Evolutionary conservation across 1,284 basidiomycete species (phyloP).

Genomic region (Heterobasidion occidentale): DNA sequence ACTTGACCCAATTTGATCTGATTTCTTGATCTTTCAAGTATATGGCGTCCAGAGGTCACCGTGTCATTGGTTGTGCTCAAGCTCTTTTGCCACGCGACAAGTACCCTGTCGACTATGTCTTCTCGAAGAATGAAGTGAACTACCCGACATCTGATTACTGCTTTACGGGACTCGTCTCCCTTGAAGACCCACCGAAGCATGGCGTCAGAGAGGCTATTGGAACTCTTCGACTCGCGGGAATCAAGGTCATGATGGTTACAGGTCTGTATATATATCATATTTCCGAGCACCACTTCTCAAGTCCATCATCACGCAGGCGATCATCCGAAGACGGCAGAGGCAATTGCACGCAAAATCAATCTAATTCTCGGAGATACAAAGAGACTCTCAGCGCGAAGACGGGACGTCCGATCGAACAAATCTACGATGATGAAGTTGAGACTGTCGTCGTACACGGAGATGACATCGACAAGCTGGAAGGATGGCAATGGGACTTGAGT

Average conservation of each 20-base stretch:
- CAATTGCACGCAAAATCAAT: constrained; percentile 64
- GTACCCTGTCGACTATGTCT: constrained; percentile 39
- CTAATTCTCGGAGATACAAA: constrained; percentile 55
- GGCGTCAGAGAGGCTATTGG: constrained; percentile 66
- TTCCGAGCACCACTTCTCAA: neutral
- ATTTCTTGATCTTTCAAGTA: constrained; percentile 30
- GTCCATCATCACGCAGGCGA: constrained; percentile 31
- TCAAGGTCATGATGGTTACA: constrained; percentile 70
- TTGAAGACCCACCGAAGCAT: constrained; percentile 66
- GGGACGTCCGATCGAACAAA: constrained; percentile 42
- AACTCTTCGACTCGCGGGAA: constrained; percentile 56
- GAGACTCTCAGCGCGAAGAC: constrained; percentile 51
- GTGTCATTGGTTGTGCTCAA: constrained; percentile 64
- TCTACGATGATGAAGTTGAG: constrained; percentile 60
- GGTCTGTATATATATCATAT: constrained; percentile 24
- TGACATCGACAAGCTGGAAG: constrained; percentile 51
- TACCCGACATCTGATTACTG: constrained; percentile 50
- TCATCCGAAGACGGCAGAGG: constrained; percentile 63
- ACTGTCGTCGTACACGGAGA: constrained; percentile 64
- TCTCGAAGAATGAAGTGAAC: constrained; percentile 45
- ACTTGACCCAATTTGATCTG: constrained; percentile 1
- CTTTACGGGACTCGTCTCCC: constrained; percentile 56
- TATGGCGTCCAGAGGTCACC: constrained; percentile 65
- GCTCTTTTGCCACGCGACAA: constrained; percentile 37
- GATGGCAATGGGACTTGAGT: constrained; percentile 69